Percentiles rank a stretch among this genome's conserved stretches.
phyloP scores from a whole-genome alignment of 805 yeast species.

The Ogataea saltuana region DNA sequence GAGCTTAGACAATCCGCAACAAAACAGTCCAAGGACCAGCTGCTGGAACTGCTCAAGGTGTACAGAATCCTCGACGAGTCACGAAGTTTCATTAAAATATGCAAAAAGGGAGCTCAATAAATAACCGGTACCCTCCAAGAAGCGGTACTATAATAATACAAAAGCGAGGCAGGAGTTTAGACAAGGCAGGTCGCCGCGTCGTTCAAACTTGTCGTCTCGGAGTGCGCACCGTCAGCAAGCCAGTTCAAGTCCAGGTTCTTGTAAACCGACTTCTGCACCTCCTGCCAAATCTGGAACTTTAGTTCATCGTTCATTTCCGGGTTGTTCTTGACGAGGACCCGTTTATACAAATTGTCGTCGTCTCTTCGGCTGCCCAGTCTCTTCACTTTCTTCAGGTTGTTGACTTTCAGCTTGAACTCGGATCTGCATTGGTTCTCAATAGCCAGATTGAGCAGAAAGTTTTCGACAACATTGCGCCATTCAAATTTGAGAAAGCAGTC shows the following conservation, averaged over 20 bases:
- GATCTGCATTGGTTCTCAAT: constrained; percentile 71
- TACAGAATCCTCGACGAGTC: constrained; percentile 36
- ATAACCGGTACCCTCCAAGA: no score
- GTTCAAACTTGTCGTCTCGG: background rate
- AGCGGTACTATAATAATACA: no score
- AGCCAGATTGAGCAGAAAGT: constrained; percentile 61
- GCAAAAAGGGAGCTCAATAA: no score
- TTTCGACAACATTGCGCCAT: constrained; percentile 76
- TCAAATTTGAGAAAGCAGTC: constrained; percentile 42
- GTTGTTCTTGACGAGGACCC: constrained; percentile 28
- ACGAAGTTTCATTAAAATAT: constrained; percentile 26
- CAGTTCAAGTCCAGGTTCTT: constrained; percentile 60
- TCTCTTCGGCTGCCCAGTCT: constrained; percentile 13
- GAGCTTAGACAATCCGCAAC: constrained; percentile 15
- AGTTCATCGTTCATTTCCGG: constrained; percentile 50
- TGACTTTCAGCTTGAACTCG: constrained; percentile 58
- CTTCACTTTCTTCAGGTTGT: constrained; percentile 44
- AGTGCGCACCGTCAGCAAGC: constrained; percentile 45
- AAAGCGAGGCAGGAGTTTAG: no score
- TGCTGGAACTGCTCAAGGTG: constrained; percentile 36
- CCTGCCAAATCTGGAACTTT: constrained; percentile 61
- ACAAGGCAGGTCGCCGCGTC: background rate
- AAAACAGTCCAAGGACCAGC: constrained; percentile 17
- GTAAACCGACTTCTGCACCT: constrained; percentile 61
- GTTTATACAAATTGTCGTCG: constrained; percentile 26